Evolutionary conservation across 352 stramenopile species (phyloP), one percentile per base, ranked within the genome.

Genomic region (Pythium brassicae): DNA sequence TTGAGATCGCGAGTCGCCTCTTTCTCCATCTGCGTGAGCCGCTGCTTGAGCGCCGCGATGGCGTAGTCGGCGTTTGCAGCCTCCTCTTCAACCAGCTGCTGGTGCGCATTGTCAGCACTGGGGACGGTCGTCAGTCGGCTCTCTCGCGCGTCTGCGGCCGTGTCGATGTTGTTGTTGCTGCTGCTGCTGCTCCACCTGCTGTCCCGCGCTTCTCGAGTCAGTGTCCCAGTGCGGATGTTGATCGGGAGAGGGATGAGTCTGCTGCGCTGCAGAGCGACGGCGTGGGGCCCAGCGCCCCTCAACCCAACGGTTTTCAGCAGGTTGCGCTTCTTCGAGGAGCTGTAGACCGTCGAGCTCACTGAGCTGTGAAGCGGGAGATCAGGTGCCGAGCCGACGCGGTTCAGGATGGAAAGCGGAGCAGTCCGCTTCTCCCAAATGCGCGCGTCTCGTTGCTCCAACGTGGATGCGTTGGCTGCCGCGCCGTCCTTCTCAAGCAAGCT

Each of bases 261-360:
- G 50, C 76, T 86, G 25, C 71, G 74, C 50, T 88, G 75, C 37
- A 87, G 51, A 5, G 68, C 59, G 20, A 65, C 58, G 17, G 74
- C 55, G 29, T 83, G 78, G 2, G 74, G 65, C 20, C 74, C 74
- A 39, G 65, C 59, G 25, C 72, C 69, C 6, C 64, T 53, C 17
- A 50, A n/a, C 22, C 22, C 55, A 11, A 54, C 50, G 20, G 48
- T 60, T 27, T 40, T 43, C 52, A 75, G 62, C 9, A 84, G 34
- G 2, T 74, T 63, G 3, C 78, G 62, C 58, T 89, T 89, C 61
- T 88, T 87, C 8, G 76, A 78, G 3, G 81, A 87, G 42, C 71
- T 87, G 55, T 85, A 91, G 9, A 87, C 81, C 1, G 29, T 55
- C 0, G 76, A 52, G 50, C 73, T 85, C 12, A 69, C 63, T 3